phyloP scores from a whole-genome alignment of 129 eudicot genomes.

The Mikania micrantha region DNA sequence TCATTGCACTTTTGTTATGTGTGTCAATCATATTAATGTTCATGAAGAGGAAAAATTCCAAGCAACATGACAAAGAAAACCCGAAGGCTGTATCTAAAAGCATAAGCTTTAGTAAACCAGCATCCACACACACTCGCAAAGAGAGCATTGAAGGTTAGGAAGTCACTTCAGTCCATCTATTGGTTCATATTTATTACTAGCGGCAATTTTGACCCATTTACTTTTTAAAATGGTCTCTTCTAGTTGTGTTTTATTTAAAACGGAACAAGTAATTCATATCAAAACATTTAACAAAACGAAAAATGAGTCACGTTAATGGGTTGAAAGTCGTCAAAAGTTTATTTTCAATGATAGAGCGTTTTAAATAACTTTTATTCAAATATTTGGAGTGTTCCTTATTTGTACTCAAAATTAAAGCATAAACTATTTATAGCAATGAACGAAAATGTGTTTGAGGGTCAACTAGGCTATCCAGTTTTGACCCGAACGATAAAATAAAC shows the following conservation, averaged over 20 bases:
- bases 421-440: not conserved
- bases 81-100: constrained; percentile 35
- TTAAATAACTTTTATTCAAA: not conserved
- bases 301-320: not conserved
- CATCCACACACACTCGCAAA: constrained; percentile 35
- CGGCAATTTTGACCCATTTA: not conserved
- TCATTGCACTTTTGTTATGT: constrained; percentile 43
- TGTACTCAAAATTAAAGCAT: not conserved
- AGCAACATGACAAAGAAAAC: constrained; percentile 28
- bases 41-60: constrained; percentile 35
- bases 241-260: not conserved
- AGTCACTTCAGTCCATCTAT: not conserved
- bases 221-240: not conserved
- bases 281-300: not conserved
- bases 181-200: not conserved
- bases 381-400: not conserved
- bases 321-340: not conserved
- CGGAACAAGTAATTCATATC: not conserved
- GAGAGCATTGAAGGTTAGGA: constrained; percentile 47
- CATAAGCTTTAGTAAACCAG: constrained; percentile 30
- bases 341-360: not conserved
- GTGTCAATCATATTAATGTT: constrained; percentile 35
- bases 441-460: not conserved
- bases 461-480: not conserved
- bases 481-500: not conserved